Base-by-base conservation (phyloP, 176 grass and related monocot species). In the Bolboschoenus planiculmis region DNA sequence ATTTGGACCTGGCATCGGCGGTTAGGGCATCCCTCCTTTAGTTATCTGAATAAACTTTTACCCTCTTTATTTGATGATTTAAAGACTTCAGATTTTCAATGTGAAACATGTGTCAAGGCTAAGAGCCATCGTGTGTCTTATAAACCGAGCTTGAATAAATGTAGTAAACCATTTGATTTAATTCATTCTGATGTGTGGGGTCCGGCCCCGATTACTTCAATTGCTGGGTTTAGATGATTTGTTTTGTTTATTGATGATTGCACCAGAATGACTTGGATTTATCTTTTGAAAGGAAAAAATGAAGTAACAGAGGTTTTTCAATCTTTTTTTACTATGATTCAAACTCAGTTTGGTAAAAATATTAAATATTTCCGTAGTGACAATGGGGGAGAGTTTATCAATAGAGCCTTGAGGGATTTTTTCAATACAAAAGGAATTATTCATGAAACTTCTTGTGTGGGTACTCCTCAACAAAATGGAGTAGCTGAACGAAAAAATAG, bases 401-500 rank as follows among this genome's bases (percentile, higher is more conserved):
- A 59, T 10, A 27, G 21, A 27, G 10, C 7, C 2, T 13, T 61
- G 4, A 29, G 4, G 30, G 9, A 61, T 29, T 26, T 61, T 30
- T 61, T 31, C 30, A 8, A 10, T 2, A 30, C 10, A 61, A 30
- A 30, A 27, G 58, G 58, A 9, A 29, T 61, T 13, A 29, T 61
- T 29, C 58, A 61, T 61, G 58, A 61, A 4, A 61, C 58, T 3
- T 30, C 58, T 0, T 61, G 24, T 61, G 58, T 61, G 9, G 58
- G 58, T 2, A 61, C 58, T 5, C 58, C 58, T 10, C 58, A 61
- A 61, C 36, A 85, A 78, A 85, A 85, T 78, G 56, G 44, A 10
- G 15, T 85, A 2, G 53, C 21, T 3, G 53, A 84, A 57, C 1
- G 14, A 0, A 84, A 84, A 5, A 84, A 76, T 46, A 3, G 27